These are phyloP conservation scores for Quercus lobata DNA, from an alignment of 331 rosid species.

Conservation along the genomic window DNA sequence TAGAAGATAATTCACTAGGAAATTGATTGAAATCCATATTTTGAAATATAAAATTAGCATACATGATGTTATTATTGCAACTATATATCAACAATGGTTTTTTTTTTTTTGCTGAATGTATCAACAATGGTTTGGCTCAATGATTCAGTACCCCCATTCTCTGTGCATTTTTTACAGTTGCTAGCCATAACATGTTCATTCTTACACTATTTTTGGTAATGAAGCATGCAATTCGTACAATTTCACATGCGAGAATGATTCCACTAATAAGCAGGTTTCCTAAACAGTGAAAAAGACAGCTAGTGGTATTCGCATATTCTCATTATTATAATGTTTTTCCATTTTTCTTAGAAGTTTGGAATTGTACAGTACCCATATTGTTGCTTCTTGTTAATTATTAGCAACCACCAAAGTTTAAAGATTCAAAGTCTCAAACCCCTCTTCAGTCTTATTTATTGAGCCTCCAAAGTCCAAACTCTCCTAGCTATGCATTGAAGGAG, in stretches of 20 bases:
- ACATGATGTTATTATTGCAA: no score
- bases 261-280: conserved; percentile 12
- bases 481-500: neutral
- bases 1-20: no score
- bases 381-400: no score
- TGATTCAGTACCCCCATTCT: neutral
- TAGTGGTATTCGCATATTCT: conserved; percentile 27
- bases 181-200: neutral
- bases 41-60: no score
- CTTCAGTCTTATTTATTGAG: conserved; percentile 20
- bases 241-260: conserved; percentile 13
- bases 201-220: neutral
- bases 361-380: no score
- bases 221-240: neutral
- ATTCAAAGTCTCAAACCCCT: conserved; percentile 1
- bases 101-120: no score
- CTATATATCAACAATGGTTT: no score
- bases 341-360: neutral
- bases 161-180: no score
- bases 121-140: neutral
- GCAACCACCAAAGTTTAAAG: no score
- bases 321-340: conserved; percentile 17
- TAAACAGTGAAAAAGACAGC: neutral
- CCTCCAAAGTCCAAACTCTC: neutral
- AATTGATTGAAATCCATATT: no score